These are phyloP conservation scores for Aphanomyces invadans DNA, from an alignment of 352 stramenopile genomes.

Conservation along the genomic window DNA sequence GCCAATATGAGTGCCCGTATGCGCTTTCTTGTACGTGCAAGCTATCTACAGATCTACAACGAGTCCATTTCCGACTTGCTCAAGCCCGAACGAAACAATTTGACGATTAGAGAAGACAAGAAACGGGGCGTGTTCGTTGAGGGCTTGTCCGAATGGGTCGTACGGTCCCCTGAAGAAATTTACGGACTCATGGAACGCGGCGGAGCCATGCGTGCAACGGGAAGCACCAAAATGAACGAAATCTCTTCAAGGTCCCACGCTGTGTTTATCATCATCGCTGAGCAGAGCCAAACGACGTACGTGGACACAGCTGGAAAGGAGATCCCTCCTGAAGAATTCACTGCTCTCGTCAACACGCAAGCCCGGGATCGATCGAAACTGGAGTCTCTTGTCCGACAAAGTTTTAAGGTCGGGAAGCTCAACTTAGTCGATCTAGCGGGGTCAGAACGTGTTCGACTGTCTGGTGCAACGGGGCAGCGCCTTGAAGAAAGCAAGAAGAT, in stretches of 20 bases:
- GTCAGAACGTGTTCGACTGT: slow-evolving; percentile 84
- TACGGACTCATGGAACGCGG: slow-evolving; percentile 93
- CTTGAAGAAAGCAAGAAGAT: slow-evolving; percentile 92
- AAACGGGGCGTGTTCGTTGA: slow-evolving; percentile 92
- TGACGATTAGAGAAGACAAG: slow-evolving; percentile 92
- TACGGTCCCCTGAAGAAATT: slow-evolving; percentile 88
- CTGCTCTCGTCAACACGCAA: slow-evolving; percentile 66
- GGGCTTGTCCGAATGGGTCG: slow-evolving; percentile 91
- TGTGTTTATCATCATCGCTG: slow-evolving; percentile 93
- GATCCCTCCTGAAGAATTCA: slow-evolving; percentile 80
- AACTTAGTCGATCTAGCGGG: slow-evolving; percentile 91
- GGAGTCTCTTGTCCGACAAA: slow-evolving; percentile 86
- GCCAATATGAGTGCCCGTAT: slow-evolving; percentile 73
- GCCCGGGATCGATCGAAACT: slow-evolving; percentile 47
- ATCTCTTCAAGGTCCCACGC: slow-evolving; percentile 81
- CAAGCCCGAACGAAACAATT: slow-evolving; percentile 86
- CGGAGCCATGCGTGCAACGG: slow-evolving; percentile 67
- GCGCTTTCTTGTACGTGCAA: slow-evolving; percentile 87
- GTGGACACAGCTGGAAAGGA: slow-evolving; percentile 76
- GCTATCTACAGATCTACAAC: slow-evolving; percentile 94
- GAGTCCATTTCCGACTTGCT: slow-evolving; percentile 92
- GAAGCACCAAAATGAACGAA: slow-evolving; percentile 87
- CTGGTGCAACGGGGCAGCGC: slow-evolving; percentile 74
- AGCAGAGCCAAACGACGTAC: slow-evolving; percentile 88
- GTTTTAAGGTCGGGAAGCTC: slow-evolving; percentile 92